Conservation (phyloP, 2,329 filamentous ascomycete species). For the Intubia oerlemansii region DNA sequence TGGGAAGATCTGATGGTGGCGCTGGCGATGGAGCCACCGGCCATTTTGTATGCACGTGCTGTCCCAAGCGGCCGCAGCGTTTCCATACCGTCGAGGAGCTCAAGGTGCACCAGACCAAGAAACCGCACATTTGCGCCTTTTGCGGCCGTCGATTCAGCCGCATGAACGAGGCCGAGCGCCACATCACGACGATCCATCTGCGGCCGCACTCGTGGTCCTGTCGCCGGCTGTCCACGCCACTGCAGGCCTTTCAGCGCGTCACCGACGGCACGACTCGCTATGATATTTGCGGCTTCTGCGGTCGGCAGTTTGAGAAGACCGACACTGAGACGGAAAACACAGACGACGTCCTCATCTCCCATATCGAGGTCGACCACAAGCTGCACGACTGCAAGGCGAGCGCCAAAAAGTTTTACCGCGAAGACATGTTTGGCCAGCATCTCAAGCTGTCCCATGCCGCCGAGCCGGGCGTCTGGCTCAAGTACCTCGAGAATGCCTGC, state of each 20-base stretch:
- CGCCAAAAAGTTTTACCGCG: slow-evolving; percentile 8
- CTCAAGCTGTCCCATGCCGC: slow-evolving; percentile 8
- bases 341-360: slow-evolving; percentile 1
- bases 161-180: slow-evolving; percentile 9
- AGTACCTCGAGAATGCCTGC: slow-evolving; percentile 8
- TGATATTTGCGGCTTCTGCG: slow-evolving; percentile 8
- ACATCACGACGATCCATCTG: slow-evolving; percentile 8
- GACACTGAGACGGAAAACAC: too few relatives aligned
- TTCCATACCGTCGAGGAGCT: slow-evolving; percentile 7
- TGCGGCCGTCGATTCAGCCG: slow-evolving; percentile 8
- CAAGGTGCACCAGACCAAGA: slow-evolving; percentile 7
- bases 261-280: slow-evolving; percentile 3
- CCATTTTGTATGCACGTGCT: slow-evolving; percentile 5
- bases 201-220: slow-evolving; percentile 8
- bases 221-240: slow-evolving; percentile 4
- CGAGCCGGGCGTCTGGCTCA: slow-evolving; percentile 8
- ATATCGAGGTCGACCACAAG: slow-evolving; percentile 7
- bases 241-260: slow-evolving; percentile 6
- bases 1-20: too few relatives aligned
- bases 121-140: slow-evolving; percentile 9
- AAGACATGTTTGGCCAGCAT: slow-evolving; percentile 9
- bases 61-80: slow-evolving; percentile 7
- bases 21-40: neutral
- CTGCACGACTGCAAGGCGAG: slow-evolving; percentile 7
- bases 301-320: slow-evolving; percentile 5